Conservation (phyloP, 352 stramenopile species). For the Thraustotheca clavata region DNA sequence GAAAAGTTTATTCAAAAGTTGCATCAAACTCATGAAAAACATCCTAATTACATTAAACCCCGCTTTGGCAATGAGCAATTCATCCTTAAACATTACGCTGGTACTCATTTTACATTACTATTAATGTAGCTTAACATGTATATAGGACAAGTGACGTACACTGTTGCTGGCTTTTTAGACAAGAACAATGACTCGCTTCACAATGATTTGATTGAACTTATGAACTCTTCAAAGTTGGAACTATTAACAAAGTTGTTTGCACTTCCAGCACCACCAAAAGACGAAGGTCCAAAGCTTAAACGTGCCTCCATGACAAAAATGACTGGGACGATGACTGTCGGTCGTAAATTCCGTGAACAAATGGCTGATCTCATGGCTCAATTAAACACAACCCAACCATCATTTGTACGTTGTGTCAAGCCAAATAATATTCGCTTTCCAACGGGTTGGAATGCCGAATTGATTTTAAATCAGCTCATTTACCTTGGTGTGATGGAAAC, state of each 20-base stretch:
- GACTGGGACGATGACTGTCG: conserved; percentile 85
- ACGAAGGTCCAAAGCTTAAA: conserved; percentile 27
- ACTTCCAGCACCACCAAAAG: conserved; percentile 30
- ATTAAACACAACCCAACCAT: conserved; percentile 69
- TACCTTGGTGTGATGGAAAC: conserved; percentile 88
- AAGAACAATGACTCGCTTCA: conserved; percentile 98
- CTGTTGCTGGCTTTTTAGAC: conserved; percentile 93
- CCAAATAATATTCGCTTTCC: conserved; percentile 86
- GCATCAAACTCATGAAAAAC: conserved; percentile 74
- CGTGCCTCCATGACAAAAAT: conserved; percentile 80
- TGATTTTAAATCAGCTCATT: conserved; percentile 86
- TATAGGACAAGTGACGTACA: conserved; percentile 90
- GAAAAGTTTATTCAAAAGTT: conserved; percentile 90
- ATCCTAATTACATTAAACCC: conserved; percentile 79
- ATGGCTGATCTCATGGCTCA: conserved; percentile 84
- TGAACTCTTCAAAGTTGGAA: conserved; percentile 76
- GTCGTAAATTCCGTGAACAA: conserved; percentile 85
- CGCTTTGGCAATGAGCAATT: conserved; percentile 90
- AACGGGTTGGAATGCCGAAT: conserved; percentile 73
- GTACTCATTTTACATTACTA: conserved; percentile 13
- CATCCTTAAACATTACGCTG: conserved; percentile 96
- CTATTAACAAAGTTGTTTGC: conserved; percentile 70
- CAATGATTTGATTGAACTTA: conserved; percentile 81
- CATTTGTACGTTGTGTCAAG: conserved; percentile 89
- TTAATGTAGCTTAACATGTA: not conserved